Percentiles rank a stretch among this genome's conserved stretches.
These are phyloP conservation scores for Ophiocordyceps camponoti-leonardi DNA, from an alignment of 2,329 filamentous ascomycete genomes.

Conservation along the genomic window DNA sequence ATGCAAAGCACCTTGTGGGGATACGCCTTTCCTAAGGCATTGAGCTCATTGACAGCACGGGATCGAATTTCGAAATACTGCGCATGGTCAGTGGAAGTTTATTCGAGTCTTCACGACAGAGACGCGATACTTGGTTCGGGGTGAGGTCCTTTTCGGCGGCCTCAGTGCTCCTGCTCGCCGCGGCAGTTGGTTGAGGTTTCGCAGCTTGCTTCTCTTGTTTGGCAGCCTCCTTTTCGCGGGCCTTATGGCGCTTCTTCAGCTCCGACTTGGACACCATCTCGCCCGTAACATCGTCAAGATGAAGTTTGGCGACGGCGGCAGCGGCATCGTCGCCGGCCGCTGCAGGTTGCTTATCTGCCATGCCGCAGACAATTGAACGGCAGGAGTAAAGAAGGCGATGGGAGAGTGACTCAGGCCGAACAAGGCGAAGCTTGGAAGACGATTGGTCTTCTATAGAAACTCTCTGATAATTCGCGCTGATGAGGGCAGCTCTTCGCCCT, in stretches of 20 bases:
- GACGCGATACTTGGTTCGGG: slow-evolving; percentile 29
- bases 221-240: slow-evolving; percentile 68
- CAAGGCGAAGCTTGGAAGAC: not conserved
- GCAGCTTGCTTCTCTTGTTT: slow-evolving; percentile 74
- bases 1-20: slow-evolving; percentile 51
- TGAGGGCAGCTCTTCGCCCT: too few species aligned
- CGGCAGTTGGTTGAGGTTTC: slow-evolving; percentile 50
- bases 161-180: slow-evolving; percentile 41
- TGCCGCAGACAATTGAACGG: slow-evolving; percentile 3
- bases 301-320: slow-evolving; percentile 50
- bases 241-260: slow-evolving; percentile 93
- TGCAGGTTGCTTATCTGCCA: slow-evolving; percentile 16
- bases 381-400: not conserved
- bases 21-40: slow-evolving; percentile 36
- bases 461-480: not conserved
- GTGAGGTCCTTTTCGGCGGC: slow-evolving; percentile 37
- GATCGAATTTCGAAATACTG: slow-evolving; percentile 90
- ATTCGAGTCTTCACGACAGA: not conserved
- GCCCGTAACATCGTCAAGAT: slow-evolving; percentile 84
- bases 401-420: not conserved
- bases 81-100: not conserved
- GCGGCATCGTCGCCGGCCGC: slow-evolving; percentile 26
- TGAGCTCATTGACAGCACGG: slow-evolving; percentile 42
- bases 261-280: slow-evolving; percentile 73
- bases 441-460: not conserved